Evolutionary conservation across 495 filamentous ascomycete species (phyloP), one percentile per base, ranked within the genome.

Genomic region (Durotheca rogersii): DNA sequence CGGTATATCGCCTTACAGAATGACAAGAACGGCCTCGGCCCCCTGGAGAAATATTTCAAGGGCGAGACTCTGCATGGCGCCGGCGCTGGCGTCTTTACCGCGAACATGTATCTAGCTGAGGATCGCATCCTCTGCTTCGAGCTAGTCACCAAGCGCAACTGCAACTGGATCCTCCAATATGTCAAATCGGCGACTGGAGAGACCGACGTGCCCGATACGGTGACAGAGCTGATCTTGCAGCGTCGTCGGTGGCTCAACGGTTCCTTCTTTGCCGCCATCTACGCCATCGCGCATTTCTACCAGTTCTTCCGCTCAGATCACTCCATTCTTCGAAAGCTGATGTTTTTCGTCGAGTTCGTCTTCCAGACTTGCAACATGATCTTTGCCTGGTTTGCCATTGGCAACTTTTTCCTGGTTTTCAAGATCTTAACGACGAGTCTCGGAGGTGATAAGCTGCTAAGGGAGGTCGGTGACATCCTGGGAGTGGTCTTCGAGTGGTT

Each of bases 41-140:
- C 94, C 0, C 70, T 99, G 34, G 90, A 97, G 65, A 92, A 95
- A 67, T 99, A 99, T 66, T 99, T 97, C 71, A 82, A 88, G 25
- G 94, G 94, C 55, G 94, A 99, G 71, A 97, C 92, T 71, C 88
- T 99, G 77, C 93, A 99, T 66, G 94, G 93, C 64, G 75, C 69
- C 41, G 90, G 93, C 57, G 94, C 94, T 3, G 94, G 91, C 66
- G 94, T 97, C 58, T 97, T 99, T 76, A 95, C 90, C 7, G 91
- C 94, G 53, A 99, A 99, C 68, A 99, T 99, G 94, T 99, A 99
- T 64, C 81, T 99, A 47, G 94, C 94, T 31, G 94, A 99, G 68
- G 94, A 99, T 81, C 89, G 94, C 72, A 99, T 99, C 61, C 82
- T 99, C 27, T 99, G 94, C 69, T 99, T 96, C 73, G 94, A 99